phyloP scores from a whole-genome alignment of 495 filamentous ascomycete genomes.

The Hypoxylon lienhwacheense region DNA sequence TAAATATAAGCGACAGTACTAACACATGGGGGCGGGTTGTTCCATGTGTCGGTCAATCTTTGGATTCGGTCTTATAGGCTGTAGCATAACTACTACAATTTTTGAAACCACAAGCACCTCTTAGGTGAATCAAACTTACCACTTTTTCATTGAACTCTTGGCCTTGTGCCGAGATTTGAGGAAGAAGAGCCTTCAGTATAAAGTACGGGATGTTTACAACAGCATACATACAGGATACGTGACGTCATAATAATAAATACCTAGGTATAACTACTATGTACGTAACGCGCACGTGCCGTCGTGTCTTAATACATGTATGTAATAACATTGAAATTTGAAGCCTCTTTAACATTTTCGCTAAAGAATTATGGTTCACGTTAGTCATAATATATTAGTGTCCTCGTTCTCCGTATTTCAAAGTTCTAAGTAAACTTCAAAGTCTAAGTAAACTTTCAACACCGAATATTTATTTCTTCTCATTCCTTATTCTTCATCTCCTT shows the following conservation, averaged over 20 bases:
- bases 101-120: conserved; percentile 4
- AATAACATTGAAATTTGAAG: too few relatives aligned
- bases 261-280: neutral
- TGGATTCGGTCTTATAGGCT: neutral
- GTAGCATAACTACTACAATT: neutral
- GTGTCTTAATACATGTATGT: too few relatives aligned
- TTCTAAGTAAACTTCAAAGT: too few relatives aligned
- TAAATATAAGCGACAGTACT: too few relatives aligned
- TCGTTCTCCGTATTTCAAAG: too few relatives aligned
- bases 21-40: neutral
- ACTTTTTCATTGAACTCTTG: conserved; percentile 26
- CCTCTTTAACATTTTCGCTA: too few relatives aligned
- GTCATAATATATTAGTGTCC: too few relatives aligned
- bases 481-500: too few relatives aligned
- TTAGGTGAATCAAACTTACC: neutral
- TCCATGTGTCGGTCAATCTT: conserved; percentile 4
- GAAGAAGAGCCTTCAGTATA: conserved; percentile 6
- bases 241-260: too few relatives aligned
- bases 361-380: neutral
- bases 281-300: too few relatives aligned
- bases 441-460: too few relatives aligned
- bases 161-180: conserved; percentile 23
- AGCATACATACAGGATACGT: neutral
- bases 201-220: neutral
- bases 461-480: too few relatives aligned